phyloP scores from a whole-genome alignment of 2,329 filamentous ascomycete genomes.

The Ramularia endophylla region DNA sequence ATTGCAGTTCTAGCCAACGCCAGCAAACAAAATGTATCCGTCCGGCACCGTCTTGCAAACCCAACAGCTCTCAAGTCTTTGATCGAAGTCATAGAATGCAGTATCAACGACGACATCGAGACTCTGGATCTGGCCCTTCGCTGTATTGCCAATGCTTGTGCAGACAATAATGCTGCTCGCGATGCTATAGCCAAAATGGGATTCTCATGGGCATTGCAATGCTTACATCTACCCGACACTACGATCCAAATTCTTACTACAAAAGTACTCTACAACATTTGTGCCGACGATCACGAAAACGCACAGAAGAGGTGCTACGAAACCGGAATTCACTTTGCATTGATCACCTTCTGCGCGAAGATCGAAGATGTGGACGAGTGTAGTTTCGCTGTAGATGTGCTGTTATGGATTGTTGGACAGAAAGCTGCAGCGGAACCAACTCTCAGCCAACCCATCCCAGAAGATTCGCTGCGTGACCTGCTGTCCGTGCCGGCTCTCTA shows the following conservation, averaged over 20 bases:
- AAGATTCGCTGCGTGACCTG: slow-evolving; percentile 8
- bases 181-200: slow-evolving; percentile 22
- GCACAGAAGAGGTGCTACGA: slow-evolving; percentile 22
- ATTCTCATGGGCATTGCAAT: slow-evolving; percentile 16
- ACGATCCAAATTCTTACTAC: slow-evolving; percentile 22
- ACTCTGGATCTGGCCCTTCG: slow-evolving; percentile 17
- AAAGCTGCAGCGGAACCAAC: slow-evolving; percentile 12
- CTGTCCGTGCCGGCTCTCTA: slow-evolving; percentile 12
- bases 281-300: slow-evolving; percentile 31
- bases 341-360: slow-evolving; percentile 14
- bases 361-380: not conserved
- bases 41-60: slow-evolving; percentile 13
- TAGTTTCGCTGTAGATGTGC: slow-evolving; percentile 16
- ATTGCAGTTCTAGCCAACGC: slow-evolving; percentile 16
- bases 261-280: slow-evolving; percentile 41
- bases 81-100: slow-evolving; percentile 10
- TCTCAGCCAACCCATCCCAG: slow-evolving; percentile 6
- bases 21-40: slow-evolving; percentile 13
- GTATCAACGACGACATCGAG: slow-evolving; percentile 7
- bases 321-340: slow-evolving; percentile 12
- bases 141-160: slow-evolving; percentile 30
- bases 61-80: slow-evolving; percentile 10
- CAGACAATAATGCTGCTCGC: slow-evolving; percentile 24
- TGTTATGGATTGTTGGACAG: slow-evolving; percentile 25
- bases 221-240: slow-evolving; percentile 8